These are phyloP conservation scores for Eucalyptus curtisii DNA, from an alignment of 345 rosid genomes.

Conservation along the genomic window DNA sequence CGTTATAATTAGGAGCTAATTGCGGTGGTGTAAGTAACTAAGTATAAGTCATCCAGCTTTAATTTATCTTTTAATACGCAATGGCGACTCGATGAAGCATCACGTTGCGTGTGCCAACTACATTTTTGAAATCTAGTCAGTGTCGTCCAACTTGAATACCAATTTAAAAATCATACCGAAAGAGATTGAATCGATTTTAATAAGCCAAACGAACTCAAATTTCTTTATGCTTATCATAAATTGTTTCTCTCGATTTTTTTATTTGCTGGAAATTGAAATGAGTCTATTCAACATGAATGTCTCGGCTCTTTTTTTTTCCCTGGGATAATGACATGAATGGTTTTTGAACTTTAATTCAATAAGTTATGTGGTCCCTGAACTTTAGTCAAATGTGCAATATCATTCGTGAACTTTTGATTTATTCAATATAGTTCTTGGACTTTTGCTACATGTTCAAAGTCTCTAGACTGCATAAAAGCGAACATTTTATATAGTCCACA, in stretches of 20 bases:
- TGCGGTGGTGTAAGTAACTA: not conserved
- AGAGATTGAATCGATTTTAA: not conserved
- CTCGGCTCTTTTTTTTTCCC: not conserved
- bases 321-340: fast-evolving
- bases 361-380: fast-evolving
- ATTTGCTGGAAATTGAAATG: not conserved
- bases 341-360: too few species aligned
- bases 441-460: too few species aligned
- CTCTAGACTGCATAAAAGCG: too few species aligned
- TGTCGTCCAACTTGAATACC: not conserved
- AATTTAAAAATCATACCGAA: not conserved
- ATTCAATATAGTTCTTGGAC: fast-evolving
- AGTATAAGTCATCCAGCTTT: not conserved
- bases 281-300: not conserved
- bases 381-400: too few species aligned
- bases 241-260: not conserved
- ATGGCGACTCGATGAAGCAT: not conserved
- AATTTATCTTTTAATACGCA: not conserved
- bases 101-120: not conserved
- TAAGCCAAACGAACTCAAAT: not conserved
- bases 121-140: not conserved
- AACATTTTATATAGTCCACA: too few species aligned
- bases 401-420: fast-evolving
- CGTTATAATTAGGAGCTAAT: not conserved
- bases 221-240: not conserved